Evolutionary conservation across 2,329 filamentous ascomycete genomes (phyloP).

Genomic region (Daldinia sp.): DNA sequence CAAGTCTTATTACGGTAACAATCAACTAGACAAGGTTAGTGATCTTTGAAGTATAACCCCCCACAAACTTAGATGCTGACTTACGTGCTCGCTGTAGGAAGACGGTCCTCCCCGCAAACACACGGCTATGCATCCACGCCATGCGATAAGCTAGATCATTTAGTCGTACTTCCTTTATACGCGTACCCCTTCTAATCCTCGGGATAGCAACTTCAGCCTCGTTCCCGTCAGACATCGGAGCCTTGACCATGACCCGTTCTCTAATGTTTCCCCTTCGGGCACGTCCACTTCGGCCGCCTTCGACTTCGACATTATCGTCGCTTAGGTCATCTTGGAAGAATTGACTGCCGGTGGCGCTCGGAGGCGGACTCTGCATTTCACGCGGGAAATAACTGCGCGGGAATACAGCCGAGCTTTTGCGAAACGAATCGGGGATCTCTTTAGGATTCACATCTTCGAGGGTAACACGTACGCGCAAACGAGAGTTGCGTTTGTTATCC

Average conservation of each 20-base stretch:
- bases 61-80: slow-evolving; percentile 51
- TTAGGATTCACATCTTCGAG: slow-evolving; percentile 94
- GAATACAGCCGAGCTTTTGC: slow-evolving; percentile 87
- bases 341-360: slow-evolving; percentile 75
- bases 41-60: neutral
- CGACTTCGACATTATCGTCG: slow-evolving; percentile 66
- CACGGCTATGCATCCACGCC: slow-evolving; percentile 94
- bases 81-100: slow-evolving; percentile 91
- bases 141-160: slow-evolving; percentile 95
- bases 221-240: slow-evolving; percentile 73
- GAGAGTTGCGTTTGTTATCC: slow-evolving; percentile 80
- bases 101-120: slow-evolving; percentile 84
- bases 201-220: slow-evolving; percentile 80
- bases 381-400: slow-evolving; percentile 91
- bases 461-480: slow-evolving; percentile 88
- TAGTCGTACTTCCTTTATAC: slow-evolving; percentile 84
- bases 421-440: slow-evolving; percentile 95
- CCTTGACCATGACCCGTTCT: slow-evolving; percentile 61
- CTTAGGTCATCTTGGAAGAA: slow-evolving; percentile 74
- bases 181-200: slow-evolving; percentile 71
- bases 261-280: slow-evolving; percentile 48
- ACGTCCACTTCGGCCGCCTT: slow-evolving; percentile 54
- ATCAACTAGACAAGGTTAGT: slow-evolving; percentile 70
- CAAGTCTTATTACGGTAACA: slow-evolving; percentile 76
- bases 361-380: slow-evolving; percentile 88